These are phyloP conservation scores for Rhynchosporium graminicola DNA, from an alignment of 2,329 filamentous ascomycete species.

Conservation along the genomic window DNA sequence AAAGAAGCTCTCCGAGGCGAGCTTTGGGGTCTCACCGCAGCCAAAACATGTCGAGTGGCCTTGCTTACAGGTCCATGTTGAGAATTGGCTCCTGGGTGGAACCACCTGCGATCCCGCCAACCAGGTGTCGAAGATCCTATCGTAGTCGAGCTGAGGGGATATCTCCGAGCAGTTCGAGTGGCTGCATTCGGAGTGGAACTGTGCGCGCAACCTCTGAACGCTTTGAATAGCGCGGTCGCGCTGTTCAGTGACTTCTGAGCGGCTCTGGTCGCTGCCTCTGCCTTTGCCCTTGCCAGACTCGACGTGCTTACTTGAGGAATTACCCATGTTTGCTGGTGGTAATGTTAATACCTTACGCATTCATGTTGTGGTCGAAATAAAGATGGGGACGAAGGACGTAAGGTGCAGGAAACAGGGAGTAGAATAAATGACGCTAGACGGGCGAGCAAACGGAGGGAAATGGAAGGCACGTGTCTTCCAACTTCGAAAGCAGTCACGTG, in stretches of 20 bases:
- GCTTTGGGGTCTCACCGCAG: conserved; percentile 22
- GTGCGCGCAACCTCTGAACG: conserved; percentile 12
- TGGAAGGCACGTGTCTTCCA: conserved; percentile 6
- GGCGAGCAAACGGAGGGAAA: neutral
- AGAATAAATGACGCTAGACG: neutral
- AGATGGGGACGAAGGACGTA: neutral
- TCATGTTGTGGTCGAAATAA: neutral
- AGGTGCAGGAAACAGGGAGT: neutral
- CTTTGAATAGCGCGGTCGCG: conserved; percentile 1
- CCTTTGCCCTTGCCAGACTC: conserved; percentile 7
- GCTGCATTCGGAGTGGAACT: conserved; percentile 17
- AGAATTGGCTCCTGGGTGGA: conserved; percentile 26
- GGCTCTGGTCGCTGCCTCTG: conserved; percentile 1
- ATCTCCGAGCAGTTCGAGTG: conserved; percentile 5
- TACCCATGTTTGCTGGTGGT: conserved; percentile 6
- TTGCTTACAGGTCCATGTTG: conserved; percentile 18
- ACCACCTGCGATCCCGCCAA: conserved; percentile 24
- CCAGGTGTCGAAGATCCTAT: conserved; percentile 24
- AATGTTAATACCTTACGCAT: conserved; percentile 8
- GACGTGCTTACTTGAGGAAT: conserved; percentile 8
- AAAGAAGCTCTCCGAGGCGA: conserved; percentile 23
- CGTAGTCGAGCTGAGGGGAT: conserved; percentile 8
- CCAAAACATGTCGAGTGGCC: conserved; percentile 27
- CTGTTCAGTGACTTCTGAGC: neutral
- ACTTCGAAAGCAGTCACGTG: neutral